Percentiles rank a stretch among this genome's conserved stretches.
Conservation (phyloP, 345 rosid genomes). For the Euphorbia tirucalli region DNA sequence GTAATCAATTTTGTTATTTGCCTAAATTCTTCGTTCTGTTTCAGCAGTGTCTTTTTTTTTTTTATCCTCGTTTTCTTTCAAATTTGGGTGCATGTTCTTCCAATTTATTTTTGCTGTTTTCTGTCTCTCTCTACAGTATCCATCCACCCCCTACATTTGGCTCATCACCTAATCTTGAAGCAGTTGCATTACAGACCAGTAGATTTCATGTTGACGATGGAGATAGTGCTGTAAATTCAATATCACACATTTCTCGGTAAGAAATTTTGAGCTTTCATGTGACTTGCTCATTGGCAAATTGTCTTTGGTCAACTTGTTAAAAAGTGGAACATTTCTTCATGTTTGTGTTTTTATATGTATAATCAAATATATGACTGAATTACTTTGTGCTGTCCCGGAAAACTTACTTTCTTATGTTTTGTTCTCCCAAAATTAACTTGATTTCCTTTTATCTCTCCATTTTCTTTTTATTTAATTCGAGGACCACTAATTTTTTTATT, state of each 20-base stretch:
- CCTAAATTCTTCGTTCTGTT: conserved; percentile 1
- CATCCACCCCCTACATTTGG: conserved; percentile 98
- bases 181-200: conserved; percentile 44
- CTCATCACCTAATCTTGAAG: conserved; percentile 76
- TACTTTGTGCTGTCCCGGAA: background rate
- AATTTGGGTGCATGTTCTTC: background rate
- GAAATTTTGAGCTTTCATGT: conserved; percentile 1
- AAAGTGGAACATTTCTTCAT: background rate
- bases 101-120: conserved; percentile 18
- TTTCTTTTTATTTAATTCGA: background rate
- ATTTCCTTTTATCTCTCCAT: background rate
- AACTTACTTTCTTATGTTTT: background rate
- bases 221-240: conserved; percentile 52
- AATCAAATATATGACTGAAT: background rate
- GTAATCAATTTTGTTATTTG: conserved; percentile 4
- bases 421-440: background rate
- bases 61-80: background rate
- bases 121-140: conserved; percentile 37
- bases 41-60: background rate
- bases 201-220: conserved; percentile 55
- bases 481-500: background rate
- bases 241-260: conserved; percentile 36
- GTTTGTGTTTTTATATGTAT: background rate
- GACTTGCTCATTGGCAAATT: background rate
- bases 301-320: background rate